phyloP scores from a whole-genome alignment of 805 yeast genomes.

The Wickerhamomyces alni region DNA sequence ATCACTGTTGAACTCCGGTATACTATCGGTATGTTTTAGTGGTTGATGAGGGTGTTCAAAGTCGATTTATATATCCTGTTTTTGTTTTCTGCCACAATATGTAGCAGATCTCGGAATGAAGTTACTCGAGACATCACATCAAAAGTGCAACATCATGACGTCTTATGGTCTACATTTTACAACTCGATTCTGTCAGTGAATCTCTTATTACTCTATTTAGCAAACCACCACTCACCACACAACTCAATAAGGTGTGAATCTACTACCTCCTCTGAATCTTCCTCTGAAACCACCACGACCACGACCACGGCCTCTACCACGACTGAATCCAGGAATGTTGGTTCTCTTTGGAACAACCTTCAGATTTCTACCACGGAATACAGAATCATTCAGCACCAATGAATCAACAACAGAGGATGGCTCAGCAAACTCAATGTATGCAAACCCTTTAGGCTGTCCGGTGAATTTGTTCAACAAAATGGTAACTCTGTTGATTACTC shows the following conservation, averaged over 20 bases:
- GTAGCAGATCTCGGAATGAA: no score
- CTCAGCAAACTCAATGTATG: slow-evolving; percentile 79
- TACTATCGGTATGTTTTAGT: no score
- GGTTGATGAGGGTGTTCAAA: no score
- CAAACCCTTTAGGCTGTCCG: slow-evolving; percentile 83
- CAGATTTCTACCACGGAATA: slow-evolving; percentile 62
- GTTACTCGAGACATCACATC: not conserved
- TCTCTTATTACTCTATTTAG: no score
- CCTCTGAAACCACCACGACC: slow-evolving; percentile 37
- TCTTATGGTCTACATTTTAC: no score
- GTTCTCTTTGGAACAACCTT: slow-evolving; percentile 78
- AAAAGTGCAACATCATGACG: no score
- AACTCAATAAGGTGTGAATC: slow-evolving; percentile 37
- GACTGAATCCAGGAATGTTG: slow-evolving; percentile 65
- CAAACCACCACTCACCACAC: not conserved
- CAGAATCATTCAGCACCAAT: slow-evolving; percentile 55
- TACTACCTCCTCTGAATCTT: slow-evolving; percentile 35
- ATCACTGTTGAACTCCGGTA: no score
- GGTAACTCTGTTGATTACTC: slow-evolving; percentile 74
- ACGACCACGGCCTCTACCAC: slow-evolving; percentile 43
- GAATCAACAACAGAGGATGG: slow-evolving; percentile 61
- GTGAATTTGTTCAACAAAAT: slow-evolving; percentile 66
- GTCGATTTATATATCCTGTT: not conserved
- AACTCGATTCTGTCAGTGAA: not conserved
- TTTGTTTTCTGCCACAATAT: no score